Evolutionary conservation across 495 filamentous ascomycete species (phyloP).

Genomic region (Trichoderma virens): DNA sequence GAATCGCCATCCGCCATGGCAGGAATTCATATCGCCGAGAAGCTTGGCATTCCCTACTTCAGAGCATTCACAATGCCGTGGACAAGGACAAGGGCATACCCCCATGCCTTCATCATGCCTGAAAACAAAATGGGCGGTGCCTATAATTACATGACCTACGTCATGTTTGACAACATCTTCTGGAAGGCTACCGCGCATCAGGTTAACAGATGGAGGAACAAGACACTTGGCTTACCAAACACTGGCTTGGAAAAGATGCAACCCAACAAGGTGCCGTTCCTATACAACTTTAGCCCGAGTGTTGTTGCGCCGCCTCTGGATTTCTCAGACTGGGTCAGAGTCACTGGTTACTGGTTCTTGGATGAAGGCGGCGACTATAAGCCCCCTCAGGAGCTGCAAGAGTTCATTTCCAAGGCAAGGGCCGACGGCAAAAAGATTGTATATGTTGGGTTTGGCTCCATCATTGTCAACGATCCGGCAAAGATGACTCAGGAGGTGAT

Average conservation of each 20-base stretch:
- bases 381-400: constrained; percentile 63
- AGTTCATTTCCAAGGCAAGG: constrained; percentile 76
- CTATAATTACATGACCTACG: constrained; percentile 93
- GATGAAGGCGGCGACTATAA: constrained; percentile 71
- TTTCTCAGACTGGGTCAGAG: constrained; percentile 94
- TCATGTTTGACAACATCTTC: constrained; percentile 95
- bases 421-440: constrained; percentile 83
- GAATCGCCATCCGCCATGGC: constrained; percentile 97
- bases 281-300: constrained; percentile 93
- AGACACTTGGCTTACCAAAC: constrained; percentile 63
- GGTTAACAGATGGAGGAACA: constrained; percentile 88
- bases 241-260: constrained; percentile 89
- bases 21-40: constrained; percentile 97
- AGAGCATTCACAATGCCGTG: constrained; percentile 98
- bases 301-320: constrained; percentile 91
- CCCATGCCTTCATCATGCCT: constrained; percentile 94
- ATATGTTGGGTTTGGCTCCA: constrained; percentile 94
- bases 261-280: constrained; percentile 89
- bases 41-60: constrained; percentile 89
- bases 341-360: constrained; percentile 97
- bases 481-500: constrained; percentile 85
- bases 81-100: constrained; percentile 92
- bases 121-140: constrained; percentile 88
- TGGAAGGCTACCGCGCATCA: constrained; percentile 90
- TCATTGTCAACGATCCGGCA: constrained; percentile 84